phyloP scores from a whole-genome alignment of 2,329 filamentous ascomycete genomes.

The Delphinella strobiligena region DNA sequence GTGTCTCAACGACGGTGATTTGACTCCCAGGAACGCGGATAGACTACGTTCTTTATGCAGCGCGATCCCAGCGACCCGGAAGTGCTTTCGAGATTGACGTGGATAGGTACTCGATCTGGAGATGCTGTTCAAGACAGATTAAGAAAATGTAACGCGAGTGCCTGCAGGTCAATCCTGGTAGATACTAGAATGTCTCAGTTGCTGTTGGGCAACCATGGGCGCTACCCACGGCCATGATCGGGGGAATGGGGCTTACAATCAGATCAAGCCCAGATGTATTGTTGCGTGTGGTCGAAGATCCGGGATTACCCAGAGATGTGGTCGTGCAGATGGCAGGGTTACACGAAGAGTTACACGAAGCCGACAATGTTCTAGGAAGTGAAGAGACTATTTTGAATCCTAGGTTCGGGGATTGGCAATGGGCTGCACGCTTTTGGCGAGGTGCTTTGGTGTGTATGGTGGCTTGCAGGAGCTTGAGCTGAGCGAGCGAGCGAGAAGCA shows the following conservation, averaged over 20 bases:
- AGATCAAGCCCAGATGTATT: conserved; percentile 2
- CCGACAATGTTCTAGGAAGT: conserved; percentile 8
- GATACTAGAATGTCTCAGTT: conserved; percentile 31
- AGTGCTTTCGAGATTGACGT: conserved; percentile 14
- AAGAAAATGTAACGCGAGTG: conserved; percentile 24
- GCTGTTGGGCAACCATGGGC: conserved; percentile 24
- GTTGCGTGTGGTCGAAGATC: conserved; percentile 19
- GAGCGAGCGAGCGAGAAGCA: conserved; percentile 3
- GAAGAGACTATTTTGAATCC: neutral
- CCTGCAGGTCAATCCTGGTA: conserved; percentile 33
- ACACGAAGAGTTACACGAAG: conserved; percentile 15
- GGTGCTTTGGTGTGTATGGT: conserved; percentile 8
- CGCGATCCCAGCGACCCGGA: conserved; percentile 7
- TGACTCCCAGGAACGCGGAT: conserved; percentile 3
- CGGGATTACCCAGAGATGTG: conserved; percentile 30
- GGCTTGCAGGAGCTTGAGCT: conserved; percentile 9
- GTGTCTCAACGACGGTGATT: neutral
- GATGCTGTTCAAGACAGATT: conserved; percentile 3
- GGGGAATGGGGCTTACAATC: conserved; percentile 12
- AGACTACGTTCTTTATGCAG: conserved; percentile 2
- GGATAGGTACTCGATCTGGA: conserved; percentile 12
- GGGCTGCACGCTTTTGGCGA: conserved; percentile 8
- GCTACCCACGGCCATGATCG: conserved; percentile 20
- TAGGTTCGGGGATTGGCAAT: neutral
- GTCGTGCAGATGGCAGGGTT: conserved; percentile 32